Evolutionary conservation across 139 green algal species (phyloP).

Genomic region (Nannochloris sp.): DNA sequence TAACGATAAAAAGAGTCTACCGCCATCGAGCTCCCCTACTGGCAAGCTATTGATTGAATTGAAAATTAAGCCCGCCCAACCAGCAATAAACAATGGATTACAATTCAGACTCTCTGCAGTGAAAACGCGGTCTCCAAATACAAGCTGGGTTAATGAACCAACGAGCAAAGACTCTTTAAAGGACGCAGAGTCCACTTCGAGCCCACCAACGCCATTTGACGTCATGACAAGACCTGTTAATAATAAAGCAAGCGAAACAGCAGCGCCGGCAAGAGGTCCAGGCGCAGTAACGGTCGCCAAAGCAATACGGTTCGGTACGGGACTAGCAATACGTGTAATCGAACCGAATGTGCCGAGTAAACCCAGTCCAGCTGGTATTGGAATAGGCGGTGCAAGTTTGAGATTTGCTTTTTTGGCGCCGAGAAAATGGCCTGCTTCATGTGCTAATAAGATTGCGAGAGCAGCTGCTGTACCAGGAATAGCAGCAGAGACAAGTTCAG

Average conservation of each 20-base stretch:
- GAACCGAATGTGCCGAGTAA: slow-evolving; percentile 72
- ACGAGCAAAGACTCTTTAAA: slow-evolving; percentile 51
- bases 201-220: slow-evolving; percentile 29
- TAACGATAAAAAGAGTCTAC: slow-evolving; percentile 47
- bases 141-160: slow-evolving; percentile 22
- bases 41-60: slow-evolving; percentile 60
- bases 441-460: slow-evolving; percentile 32
- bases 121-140: slow-evolving; percentile 36
- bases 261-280: slow-evolving; percentile 43
- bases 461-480: slow-evolving; percentile 37
- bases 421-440: slow-evolving; percentile 55
- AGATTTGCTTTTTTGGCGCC: slow-evolving; percentile 46
- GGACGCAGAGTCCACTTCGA: slow-evolving; percentile 48
- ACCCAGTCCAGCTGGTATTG: slow-evolving; percentile 65
- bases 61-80: slow-evolving; percentile 65
- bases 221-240: slow-evolving; percentile 49
- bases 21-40: slow-evolving; percentile 67
- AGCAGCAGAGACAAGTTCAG: slow-evolving; percentile 25
- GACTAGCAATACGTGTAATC: slow-evolving; percentile 64
- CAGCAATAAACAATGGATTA: slow-evolving; percentile 60
- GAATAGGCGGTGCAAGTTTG: slow-evolving; percentile 66
- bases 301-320: slow-evolving; percentile 32
- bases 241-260: slow-evolving; percentile 32
- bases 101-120: slow-evolving; percentile 8
- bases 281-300: slow-evolving; percentile 39